Percentiles rank a stretch among this genome's conserved stretches.
Evolutionary conservation across 495 filamentous ascomycete genomes (phyloP).

Genomic region (Lophiotrema nucula): DNA sequence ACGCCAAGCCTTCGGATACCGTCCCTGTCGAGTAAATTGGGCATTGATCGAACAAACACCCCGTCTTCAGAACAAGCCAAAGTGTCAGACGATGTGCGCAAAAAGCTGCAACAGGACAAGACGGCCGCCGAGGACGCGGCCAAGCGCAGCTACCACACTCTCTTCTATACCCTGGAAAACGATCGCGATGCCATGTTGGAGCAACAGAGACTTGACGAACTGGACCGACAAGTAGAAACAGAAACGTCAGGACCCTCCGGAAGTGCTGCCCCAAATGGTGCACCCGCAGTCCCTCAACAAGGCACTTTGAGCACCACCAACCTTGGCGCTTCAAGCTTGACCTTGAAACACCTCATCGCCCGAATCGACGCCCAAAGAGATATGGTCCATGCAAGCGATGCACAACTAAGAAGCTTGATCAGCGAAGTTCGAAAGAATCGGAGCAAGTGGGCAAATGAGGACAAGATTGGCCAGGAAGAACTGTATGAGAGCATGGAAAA

Average conservation of each 20-base stretch:
- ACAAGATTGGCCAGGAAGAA: constrained; percentile 95
- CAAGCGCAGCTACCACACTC: constrained; percentile 80
- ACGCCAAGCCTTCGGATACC: constrained; percentile 44
- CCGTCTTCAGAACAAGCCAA: constrained; percentile 54
- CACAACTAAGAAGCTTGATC: constrained; percentile 86
- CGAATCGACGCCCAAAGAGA: constrained; percentile 89
- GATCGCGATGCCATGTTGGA: constrained; percentile 95
- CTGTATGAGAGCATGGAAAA: constrained; percentile 96
- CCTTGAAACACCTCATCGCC: constrained; percentile 92
- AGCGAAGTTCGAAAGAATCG: constrained; percentile 95
- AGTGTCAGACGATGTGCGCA: constrained; percentile 80
- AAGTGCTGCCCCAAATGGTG: constrained; percentile 48
- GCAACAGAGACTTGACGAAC: constrained; percentile 94
- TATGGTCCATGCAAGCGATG: constrained; percentile 83
- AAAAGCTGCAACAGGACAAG: constrained; percentile 90
- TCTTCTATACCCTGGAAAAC: constrained; percentile 93
- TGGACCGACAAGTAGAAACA: constrained; percentile 90
- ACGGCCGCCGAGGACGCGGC: constrained; percentile 89
- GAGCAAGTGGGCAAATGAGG: constrained; percentile 98
- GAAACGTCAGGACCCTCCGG: constrained; percentile 75
- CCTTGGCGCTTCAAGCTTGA: constrained; percentile 93
- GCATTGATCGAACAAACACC: constrained; percentile 40
- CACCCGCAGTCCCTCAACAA: constrained; percentile 55
- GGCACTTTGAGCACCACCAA: constrained; percentile 90
- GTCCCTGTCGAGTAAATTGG: constrained; percentile 39